phyloP scores from a whole-genome alignment of 495 filamentous ascomycete genomes.

The Penicillium goetzii region DNA sequence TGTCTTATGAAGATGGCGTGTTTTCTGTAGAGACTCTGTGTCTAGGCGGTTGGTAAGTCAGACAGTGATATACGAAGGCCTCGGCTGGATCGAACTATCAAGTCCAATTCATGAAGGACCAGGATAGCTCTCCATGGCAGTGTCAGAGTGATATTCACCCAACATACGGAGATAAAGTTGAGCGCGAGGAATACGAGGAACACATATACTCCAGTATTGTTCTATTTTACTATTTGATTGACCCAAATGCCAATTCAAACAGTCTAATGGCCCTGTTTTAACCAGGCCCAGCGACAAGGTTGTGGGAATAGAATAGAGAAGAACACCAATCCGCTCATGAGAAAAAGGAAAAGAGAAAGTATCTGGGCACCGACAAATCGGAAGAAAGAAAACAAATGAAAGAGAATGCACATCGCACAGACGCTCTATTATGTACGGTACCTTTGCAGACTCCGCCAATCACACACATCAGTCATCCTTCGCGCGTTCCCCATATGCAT shows the following conservation, averaged over 20 bases:
- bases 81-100: not conserved
- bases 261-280: not conserved
- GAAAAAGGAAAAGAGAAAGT: conserved; percentile 4
- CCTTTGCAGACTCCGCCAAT: conserved; percentile 22
- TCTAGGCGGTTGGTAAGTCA: not conserved
- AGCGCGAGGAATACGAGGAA: not conserved
- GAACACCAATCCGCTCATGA: conserved; percentile 32
- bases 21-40: not conserved
- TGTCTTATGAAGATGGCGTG: not conserved
- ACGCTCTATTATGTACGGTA: conserved; percentile 39
- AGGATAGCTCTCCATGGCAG: not conserved
- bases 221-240: conserved; percentile 1
- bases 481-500: conserved; percentile 26
- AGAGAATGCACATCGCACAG: conserved; percentile 21
- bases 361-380: not conserved
- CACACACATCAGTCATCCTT: conserved; percentile 40
- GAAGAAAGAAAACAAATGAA: conserved; percentile 19
- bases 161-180: not conserved
- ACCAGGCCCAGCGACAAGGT: conserved; percentile 7
- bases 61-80: not conserved
- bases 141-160: not conserved
- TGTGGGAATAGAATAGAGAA: conserved; percentile 16
- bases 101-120: not conserved
- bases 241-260: not conserved
- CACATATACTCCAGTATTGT: not conserved